A percentile compares a stretch with the other conserved stretches of the same genome.
phyloP scores from a whole-genome alignment of 352 stramenopile species.

The Globisporangium abappressorium region DNA sequence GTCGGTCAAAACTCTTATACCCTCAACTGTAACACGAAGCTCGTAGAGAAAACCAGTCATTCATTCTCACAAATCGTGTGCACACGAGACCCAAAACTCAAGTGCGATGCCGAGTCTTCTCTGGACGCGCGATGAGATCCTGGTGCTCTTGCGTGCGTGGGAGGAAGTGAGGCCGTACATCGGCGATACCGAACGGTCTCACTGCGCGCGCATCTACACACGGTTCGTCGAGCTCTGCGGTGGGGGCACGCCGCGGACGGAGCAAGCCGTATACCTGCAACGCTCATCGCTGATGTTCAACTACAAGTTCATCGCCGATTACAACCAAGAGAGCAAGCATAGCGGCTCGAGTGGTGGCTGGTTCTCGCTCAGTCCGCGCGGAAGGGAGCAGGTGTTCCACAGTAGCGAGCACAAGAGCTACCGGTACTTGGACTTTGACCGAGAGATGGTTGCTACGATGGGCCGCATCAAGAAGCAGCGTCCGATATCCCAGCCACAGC shows the following conservation, averaged over 20 bases:
- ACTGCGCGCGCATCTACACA: constrained; percentile 5
- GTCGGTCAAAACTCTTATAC: neutral
- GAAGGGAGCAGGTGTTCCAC: neutral
- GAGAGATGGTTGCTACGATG: neutral
- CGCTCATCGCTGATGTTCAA: constrained; percentile 1
- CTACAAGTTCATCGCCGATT: neutral
- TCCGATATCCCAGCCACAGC: neutral
- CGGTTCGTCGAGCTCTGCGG: constrained; percentile 7
- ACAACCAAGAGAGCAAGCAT: neutral
- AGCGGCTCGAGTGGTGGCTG: neutral
- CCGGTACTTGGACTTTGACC: neutral
- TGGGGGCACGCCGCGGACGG: neutral
- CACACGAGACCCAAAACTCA: neutral
- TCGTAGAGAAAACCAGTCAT: neutral
- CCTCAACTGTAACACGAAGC: neutral
- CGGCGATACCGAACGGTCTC: neutral
- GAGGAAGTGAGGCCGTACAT: neutral
- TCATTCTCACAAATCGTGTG: neutral
- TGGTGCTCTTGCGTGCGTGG: constrained; percentile 6
- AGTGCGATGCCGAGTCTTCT: constrained; percentile 1
- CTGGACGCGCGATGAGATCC: neutral
- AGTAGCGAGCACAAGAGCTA: neutral
- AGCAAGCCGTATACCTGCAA: constrained; percentile 2
- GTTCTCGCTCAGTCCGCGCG: neutral
- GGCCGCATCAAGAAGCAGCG: neutral